Evolutionary conservation across 495 filamentous ascomycete genomes (phyloP), one percentile per base, ranked within the genome.

Genomic region (Elasticomyces elasticus): DNA sequence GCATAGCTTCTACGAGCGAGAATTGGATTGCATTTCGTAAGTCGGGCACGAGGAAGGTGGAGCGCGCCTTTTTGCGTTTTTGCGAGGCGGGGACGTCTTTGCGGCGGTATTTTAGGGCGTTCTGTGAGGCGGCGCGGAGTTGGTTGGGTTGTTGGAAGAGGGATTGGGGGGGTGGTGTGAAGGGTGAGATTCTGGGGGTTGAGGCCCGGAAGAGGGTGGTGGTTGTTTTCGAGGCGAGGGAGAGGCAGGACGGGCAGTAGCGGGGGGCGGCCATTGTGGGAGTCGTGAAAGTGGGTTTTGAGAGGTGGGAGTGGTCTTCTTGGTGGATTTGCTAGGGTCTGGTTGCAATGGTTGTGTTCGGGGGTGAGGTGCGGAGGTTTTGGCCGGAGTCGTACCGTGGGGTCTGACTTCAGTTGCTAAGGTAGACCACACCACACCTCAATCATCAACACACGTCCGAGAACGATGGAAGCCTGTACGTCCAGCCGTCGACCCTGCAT

Each of bases 1-100:
- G 79, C 82, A 98, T 94, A 6, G 92, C 92, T 74, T 98, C 92
- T 60, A 85, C 86, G 11, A 98, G 76, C 5, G 86, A 76, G 65
- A 80, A 92, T 58, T 86, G 81, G 31, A 87, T 72, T 59, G 81
- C 71, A 58, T 77, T 60, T 64, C 75, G 72, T 62, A 89, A 30
- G 67, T 83, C 73, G 62, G 76, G 74, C 51, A 83, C 73, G 23
- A 66, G 74, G 66, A 79, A 95, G 55, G 74, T 79, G 55, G 68
- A 77, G 50, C 75, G 76, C 51, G 72, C 70, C 68, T 85, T 87
- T 69, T 81, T 84, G 63, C 78, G 78, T 68, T 84, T 80, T 69
- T 79, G 30, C 22, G 54, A 31, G 17, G 48, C 19, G 31, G 46
- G 26, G 22, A 41, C 25, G 35, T 67, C 57, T 59, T 63, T 65